Evolutionary conservation across 2,329 filamentous ascomycete genomes (phyloP).

Genomic region (Pestalotiopsis sp.): DNA sequence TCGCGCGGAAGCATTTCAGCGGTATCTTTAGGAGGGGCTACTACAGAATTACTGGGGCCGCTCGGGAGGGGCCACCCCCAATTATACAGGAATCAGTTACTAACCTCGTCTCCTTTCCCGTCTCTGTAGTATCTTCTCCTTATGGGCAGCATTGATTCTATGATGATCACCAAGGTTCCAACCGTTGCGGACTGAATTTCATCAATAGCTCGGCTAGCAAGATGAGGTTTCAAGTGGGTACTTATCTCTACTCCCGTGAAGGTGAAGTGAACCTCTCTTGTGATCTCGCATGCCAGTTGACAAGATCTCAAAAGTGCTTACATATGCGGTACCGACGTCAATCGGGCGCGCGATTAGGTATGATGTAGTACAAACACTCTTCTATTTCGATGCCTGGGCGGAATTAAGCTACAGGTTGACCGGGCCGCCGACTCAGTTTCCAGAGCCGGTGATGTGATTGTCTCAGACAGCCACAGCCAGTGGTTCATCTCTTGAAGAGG

Average conservation of each 20-base stretch:
- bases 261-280: background rate
- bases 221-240: slow-evolving; percentile 8
- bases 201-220: slow-evolving; percentile 1
- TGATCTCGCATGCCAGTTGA: background rate
- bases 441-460: background rate
- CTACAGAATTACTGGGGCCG: slow-evolving; percentile 5
- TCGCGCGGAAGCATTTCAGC: slow-evolving; percentile 1
- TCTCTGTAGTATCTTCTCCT: background rate
- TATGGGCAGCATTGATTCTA: background rate
- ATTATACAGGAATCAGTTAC: background rate
- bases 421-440: background rate
- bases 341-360: too few species aligned
- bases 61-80: background rate
- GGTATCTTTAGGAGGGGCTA: slow-evolving; percentile 13
- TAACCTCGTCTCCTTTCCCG: background rate
- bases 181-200: slow-evolving; percentile 1
- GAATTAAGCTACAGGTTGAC: background rate
- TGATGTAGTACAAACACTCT: background rate
- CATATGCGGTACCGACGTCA: background rate
- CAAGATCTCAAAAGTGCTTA: background rate
- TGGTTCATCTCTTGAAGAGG: background rate
- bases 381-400: background rate
- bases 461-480: background rate
- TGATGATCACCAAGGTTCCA: background rate
- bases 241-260: background rate